These are phyloP conservation scores for Pichia heedii DNA, from an alignment of 805 yeast genomes.

Conservation along the genomic window DNA sequence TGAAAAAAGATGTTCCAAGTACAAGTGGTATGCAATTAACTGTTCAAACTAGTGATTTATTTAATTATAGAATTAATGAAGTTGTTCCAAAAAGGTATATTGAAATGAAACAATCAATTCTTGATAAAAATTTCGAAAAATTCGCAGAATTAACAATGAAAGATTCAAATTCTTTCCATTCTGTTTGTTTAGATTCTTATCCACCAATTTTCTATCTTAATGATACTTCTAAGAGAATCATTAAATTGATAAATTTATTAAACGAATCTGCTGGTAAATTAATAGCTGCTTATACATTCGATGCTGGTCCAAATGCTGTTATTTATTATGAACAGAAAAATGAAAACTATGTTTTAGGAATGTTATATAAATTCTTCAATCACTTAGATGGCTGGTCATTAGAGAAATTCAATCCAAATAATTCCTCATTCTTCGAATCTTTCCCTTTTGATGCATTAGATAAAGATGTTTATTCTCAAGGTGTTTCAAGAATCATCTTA, in stretches of 20 bases:
- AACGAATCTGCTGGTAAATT: slow-evolving; percentile 58
- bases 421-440: slow-evolving; percentile 13
- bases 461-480: slow-evolving; percentile 30
- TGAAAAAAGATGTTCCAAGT: slow-evolving; percentile 88
- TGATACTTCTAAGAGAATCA: slow-evolving; percentile 79
- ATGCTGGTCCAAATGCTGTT: slow-evolving; percentile 99
- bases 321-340: slow-evolving; percentile 75
- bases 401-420: slow-evolving; percentile 22
- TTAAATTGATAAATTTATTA: slow-evolving; percentile 68
- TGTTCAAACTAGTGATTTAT: slow-evolving; percentile 80
- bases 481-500: slow-evolving; percentile 76
- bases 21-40: slow-evolving; percentile 97
- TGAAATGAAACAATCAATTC: slow-evolving; percentile 73
- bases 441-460: slow-evolving; percentile 24
- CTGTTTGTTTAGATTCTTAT: slow-evolving; percentile 89
- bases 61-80: slow-evolving; percentile 62
- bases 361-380: slow-evolving; percentile 52
- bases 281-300: slow-evolving; percentile 94
- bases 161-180: slow-evolving; percentile 95
- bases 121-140: slow-evolving; percentile 59
- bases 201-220: slow-evolving; percentile 95
- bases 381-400: slow-evolving; percentile 58
- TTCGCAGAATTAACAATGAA: slow-evolving; percentile 92
- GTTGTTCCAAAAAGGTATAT: slow-evolving; percentile 84
- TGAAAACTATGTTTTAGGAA: slow-evolving; percentile 64